These are phyloP conservation scores for Amphichorda felina DNA, from an alignment of 2,329 filamentous ascomycete species.

Conservation along the genomic window DNA sequence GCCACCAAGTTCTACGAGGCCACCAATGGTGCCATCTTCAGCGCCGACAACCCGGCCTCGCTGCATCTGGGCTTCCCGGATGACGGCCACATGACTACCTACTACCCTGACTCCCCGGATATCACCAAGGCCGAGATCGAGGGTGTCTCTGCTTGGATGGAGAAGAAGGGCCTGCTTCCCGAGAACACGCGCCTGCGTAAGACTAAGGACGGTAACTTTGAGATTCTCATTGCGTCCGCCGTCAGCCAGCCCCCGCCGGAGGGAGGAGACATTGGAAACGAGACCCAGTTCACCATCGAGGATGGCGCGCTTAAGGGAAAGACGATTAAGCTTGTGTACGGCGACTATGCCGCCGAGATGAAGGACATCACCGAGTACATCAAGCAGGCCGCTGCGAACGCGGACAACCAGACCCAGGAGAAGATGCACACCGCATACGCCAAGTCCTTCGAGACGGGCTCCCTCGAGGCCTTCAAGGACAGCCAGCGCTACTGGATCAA, in stretches of 20 bases:
- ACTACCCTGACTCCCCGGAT: conserved; percentile 64
- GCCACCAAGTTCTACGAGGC: conserved; percentile 53
- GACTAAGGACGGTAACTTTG: conserved; percentile 49
- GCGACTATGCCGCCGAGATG: conserved; percentile 65
- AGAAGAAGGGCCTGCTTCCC: conserved; percentile 55
- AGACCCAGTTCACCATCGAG: conserved; percentile 46
- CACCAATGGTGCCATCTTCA: conserved; percentile 62
- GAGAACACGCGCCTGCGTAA: conserved; percentile 72
- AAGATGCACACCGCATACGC: conserved; percentile 65
- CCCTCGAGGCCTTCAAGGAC: conserved; percentile 67
- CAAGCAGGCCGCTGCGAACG: conserved; percentile 54
- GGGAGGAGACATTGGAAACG: conserved; percentile 58
- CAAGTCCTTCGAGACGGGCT: conserved; percentile 63
- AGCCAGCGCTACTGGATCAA: conserved; percentile 73
- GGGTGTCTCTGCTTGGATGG: conserved; percentile 61
- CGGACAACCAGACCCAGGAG: conserved; percentile 63
- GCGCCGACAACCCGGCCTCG: conserved; percentile 47
- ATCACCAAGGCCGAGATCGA: conserved; percentile 69
- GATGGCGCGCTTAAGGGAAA: conserved; percentile 52
- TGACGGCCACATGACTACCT: conserved; percentile 66
- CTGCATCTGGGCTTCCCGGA: conserved; percentile 70
- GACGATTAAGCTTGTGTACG: conserved; percentile 60
- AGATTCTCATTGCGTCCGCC: conserved; percentile 65
- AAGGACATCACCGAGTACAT: conserved; percentile 53
- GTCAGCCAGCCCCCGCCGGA: conserved; percentile 43